Base-by-base conservation (phyloP, 1,139 yeast species). In the Insectozyma bohioensis region DNA sequence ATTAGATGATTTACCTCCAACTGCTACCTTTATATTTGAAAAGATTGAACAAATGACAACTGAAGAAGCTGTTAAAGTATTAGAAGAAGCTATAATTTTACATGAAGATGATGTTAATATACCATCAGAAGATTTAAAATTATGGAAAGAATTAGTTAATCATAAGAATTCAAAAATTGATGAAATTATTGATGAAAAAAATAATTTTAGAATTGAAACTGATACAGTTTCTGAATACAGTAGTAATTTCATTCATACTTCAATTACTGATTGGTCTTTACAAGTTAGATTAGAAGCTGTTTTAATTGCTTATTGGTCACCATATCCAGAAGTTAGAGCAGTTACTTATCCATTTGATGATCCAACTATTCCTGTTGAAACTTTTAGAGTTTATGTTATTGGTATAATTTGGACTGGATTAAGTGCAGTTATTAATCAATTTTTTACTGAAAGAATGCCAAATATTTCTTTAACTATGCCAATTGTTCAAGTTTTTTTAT, bases 311-410 rank as follows among this genome's bases (percentile, higher is more conserved):
- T 78, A 61, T 48, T 73, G 71, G 53, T 78, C 85, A 1, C 82
- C 84, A 1, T 80, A 80, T 48, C 77, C 81, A 4, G 85, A 79
- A 51, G 84, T 80, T 2, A 64, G 86, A 41, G 64, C 85, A 3
- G 73, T 77, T 16, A 63, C 78, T 13, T 72, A 69, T 29, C 76
- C 80, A 9, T 56, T 52, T 29, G 84, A 78, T 48, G 80, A 78
- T 47, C 70, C 72, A 3, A 48, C 48, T 4, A 55, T 66, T 22
- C 73, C 76, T 4, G 63, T 67, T 40, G 85, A 80, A 51, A 78
- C 85, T 2, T 45, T 74, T 28, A 66, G 85, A 50, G 75, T 77
- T 5, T 80, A 80, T 29, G 24, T 56, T 11, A 48, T 79, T 22
- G 85, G 80, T 4, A 46, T 73, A 13, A 42, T 78, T 26, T 80